phyloP scores from a whole-genome alignment of 164 flowering plant genomes.

The Cinnamomum chago region DNA sequence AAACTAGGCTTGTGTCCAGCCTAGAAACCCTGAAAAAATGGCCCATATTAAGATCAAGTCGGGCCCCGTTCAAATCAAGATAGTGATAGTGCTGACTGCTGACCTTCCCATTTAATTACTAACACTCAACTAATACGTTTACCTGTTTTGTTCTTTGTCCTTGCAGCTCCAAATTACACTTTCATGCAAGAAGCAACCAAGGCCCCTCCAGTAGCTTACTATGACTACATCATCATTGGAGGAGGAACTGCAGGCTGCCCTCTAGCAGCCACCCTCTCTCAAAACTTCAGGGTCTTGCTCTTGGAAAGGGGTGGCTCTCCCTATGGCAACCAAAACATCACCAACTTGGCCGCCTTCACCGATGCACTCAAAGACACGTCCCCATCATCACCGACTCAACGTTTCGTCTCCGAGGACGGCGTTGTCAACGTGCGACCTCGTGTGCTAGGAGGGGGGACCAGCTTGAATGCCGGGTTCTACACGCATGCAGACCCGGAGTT shows the following conservation, averaged over 20 bases:
- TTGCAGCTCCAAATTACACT: slow-evolving; percentile 51
- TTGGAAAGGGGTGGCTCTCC: slow-evolving; percentile 83
- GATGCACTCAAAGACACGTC: slow-evolving; percentile 35
- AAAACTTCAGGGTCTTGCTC: slow-evolving; percentile 43
- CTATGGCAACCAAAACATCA: slow-evolving; percentile 47
- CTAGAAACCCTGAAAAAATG: no score
- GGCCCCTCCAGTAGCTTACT: slow-evolving; percentile 38
- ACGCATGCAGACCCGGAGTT: slow-evolving; percentile 41
- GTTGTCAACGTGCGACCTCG: slow-evolving; percentile 61
- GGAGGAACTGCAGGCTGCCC: slow-evolving; percentile 93
- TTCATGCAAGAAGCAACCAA: slow-evolving; percentile 56
- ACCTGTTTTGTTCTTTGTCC: no score
- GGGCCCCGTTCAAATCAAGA: no score
- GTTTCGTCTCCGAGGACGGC: slow-evolving; percentile 71
- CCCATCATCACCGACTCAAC: slow-evolving; percentile 50
- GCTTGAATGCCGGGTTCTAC: slow-evolving; percentile 76
- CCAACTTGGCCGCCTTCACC: slow-evolving; percentile 31
- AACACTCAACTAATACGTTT: neutral
- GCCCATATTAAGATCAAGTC: no score
- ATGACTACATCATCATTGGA: slow-evolving; percentile 76
- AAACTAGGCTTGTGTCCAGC: no score
- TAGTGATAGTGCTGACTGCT: no score
- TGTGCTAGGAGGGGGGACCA: slow-evolving; percentile 72
- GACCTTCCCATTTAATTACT: no score
- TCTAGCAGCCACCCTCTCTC: slow-evolving; percentile 76